Evolutionary conservation across 2,329 filamentous ascomycete species (phyloP).

Genomic region (Aureobasidium sp.): DNA sequence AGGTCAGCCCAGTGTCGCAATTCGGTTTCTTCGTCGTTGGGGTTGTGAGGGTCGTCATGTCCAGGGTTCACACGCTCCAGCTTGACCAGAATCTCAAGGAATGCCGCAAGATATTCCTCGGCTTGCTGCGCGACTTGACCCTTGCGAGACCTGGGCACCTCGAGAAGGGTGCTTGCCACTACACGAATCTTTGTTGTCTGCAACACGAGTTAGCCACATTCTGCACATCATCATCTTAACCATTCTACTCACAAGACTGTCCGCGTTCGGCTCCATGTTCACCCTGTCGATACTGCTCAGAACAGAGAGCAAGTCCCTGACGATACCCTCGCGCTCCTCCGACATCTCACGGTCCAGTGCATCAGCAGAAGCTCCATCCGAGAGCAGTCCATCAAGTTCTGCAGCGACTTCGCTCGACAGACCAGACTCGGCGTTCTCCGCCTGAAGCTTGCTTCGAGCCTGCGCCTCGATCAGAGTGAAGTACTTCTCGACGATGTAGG

Average conservation of each 20-base stretch:
- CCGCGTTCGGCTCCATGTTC: conserved; percentile 68
- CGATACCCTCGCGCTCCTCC: conserved; percentile 70
- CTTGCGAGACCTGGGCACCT: conserved; percentile 47
- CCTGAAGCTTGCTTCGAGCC: conserved; percentile 34
- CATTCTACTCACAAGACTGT: conserved; percentile 50
- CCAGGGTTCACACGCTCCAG: conserved; percentile 57
- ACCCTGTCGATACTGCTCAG: conserved; percentile 71
- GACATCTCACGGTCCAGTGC: conserved; percentile 49
- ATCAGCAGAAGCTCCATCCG: conserved; percentile 9
- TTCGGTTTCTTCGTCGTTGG: conserved; percentile 63
- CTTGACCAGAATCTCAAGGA: conserved; percentile 66
- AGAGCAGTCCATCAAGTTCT: conserved; percentile 29
- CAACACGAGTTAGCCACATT: conserved; percentile 22
- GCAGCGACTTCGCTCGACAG: conserved; percentile 28
- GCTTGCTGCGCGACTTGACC: conserved; percentile 48
- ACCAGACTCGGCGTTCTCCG: conserved; percentile 31
- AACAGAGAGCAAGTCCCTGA: conserved; percentile 68
- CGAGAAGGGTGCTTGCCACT: conserved; percentile 71
- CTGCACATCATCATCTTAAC: not conserved
- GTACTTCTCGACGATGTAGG: conserved; percentile 80
- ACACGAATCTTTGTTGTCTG: conserved; percentile 76
- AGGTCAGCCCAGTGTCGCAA: conserved; percentile 70
- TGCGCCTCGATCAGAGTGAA: conserved; percentile 66
- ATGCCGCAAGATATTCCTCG: conserved; percentile 62
- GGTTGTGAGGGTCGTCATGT: conserved; percentile 26